Evolutionary conservation across 768 basidiomycete genomes (phyloP), one percentile per base, ranked within the genome.

Genomic region (Naganishia vishniacii): DNA sequence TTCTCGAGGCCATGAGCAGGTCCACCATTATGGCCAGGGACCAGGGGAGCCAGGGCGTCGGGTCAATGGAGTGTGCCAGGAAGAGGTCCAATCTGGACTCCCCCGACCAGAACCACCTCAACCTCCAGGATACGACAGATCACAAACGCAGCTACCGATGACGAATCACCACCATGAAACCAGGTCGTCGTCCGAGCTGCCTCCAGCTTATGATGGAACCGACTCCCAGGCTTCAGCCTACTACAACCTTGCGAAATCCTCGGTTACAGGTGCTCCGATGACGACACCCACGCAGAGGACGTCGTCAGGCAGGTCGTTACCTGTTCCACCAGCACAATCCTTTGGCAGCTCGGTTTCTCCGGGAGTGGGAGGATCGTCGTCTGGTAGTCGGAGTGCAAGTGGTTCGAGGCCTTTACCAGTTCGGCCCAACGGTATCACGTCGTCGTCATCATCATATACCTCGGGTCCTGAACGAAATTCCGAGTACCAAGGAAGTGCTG

Each of bases 391-490:
- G 29, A 63, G 20, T 23, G 18, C 37, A 3, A 56, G 53, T n/a
- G 37, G 53, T 26, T 26, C 53, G 8, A 56, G 53, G 37, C 53
- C 53, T 26, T n/a, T 47, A n/a, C 61, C 61, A 9, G 25, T 48
- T 37, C 61, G 45, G 11, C 61, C 61, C 26, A 28, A 41, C 41
- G 31, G 16, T 26, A 12, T 28, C 46, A 6, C 20, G 12, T 18
- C 13, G 23, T 34, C 18, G 37, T 12, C n/a, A 40, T 31, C n/a
- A 26, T 2, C 20, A 16, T 23, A 44, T 44, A 44, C n/a, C 37
- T 40, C n/a, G 15, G 20, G 49, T 4, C 16, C 5, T 5, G 53
- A 40, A 40, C 16, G 37, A 9, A 41, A 4, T 13, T 6, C 20
- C 4, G 3, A 15, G 5, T 20, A 12, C n/a, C 20, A 56, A 9